Base-by-base conservation (phyloP, 202 grass and related monocot species). In the Cymbopogon flexuosus region DNA sequence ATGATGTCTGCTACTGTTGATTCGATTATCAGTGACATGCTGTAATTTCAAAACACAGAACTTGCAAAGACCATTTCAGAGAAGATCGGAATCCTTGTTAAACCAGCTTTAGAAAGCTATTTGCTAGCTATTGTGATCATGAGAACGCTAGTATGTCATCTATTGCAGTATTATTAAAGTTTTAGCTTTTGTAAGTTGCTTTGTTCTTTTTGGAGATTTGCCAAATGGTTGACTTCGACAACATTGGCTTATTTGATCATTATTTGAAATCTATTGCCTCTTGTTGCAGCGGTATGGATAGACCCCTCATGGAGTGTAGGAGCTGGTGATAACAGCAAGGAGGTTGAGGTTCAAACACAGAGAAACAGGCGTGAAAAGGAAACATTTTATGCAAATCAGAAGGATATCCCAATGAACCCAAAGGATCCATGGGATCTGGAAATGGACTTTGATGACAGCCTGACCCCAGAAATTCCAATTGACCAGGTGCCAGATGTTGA, bases 371-470 rank as follows among this genome's bases (percentile, higher is more conserved):
- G 96, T 7, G 96, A 91, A 57, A 89, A 87, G 57, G 92, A 99
- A 87, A 93, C 84, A 7, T 84, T 91, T 56, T 93, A 96, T 91
- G 47, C 66, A 24, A 86, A 62, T 67, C 85, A 70, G 15, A 80
- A 81, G 60, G 91, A 93, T 23, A 88, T 95, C 52, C 90, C 96
- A 0, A 80, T 42, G 21, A 86, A 99, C 78, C 87, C 96, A 15
- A 99, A 99, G 52, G 92, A 93, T 10, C 96, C 96, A 58, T 99
- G 96, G 96, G 96, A 99, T 54, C 11, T 78, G 54, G 96, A 99
- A 81, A 91, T 99, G 90, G 88, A 96, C 65, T 99, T 90, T 47
- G 96, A 99, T 65, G 96, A 99, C 74, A 93, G 90, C 76, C 77
- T 99, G 49, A 99, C 96, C 54, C 87, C 78, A 10, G 90, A 91